Evolutionary conservation across 345 rosid genomes (phyloP).

Genomic region (Corchorus capsularis): DNA sequence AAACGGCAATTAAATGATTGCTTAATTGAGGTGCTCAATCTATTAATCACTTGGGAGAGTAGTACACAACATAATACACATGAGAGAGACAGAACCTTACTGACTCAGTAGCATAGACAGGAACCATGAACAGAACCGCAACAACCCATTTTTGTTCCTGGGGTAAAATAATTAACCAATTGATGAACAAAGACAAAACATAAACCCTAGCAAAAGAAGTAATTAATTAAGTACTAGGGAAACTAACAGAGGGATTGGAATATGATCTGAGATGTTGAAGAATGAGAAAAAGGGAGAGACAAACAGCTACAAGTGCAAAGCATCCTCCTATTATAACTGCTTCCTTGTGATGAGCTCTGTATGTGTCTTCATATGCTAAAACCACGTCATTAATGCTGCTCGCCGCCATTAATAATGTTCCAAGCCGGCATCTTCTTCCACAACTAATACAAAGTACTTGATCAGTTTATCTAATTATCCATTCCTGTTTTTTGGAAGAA

Average conservation of each 20-base stretch:
- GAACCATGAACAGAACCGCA: slow-evolving; percentile 77
- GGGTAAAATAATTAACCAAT: not conserved
- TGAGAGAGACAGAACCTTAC: slow-evolving; percentile 45
- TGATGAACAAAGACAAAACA: not conserved
- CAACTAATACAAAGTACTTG: not conserved
- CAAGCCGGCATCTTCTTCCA: not conserved
- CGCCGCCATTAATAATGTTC: not conserved
- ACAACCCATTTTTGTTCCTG: slow-evolving; percentile 97
- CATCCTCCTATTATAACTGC: slow-evolving; percentile 66
- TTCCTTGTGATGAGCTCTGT: slow-evolving; percentile 50
- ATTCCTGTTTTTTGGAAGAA: not conserved
- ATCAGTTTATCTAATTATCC: not conserved
- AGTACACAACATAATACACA: no score
- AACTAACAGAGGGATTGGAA: slow-evolving; percentile 67
- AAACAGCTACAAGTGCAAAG: slow-evolving; percentile 56
- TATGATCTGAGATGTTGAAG: slow-evolving; percentile 79
- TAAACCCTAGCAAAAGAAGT: no score
- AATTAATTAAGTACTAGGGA: no score
- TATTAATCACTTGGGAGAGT: not conserved
- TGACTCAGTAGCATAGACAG: slow-evolving; percentile 82
- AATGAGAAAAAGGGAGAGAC: slow-evolving; percentile 55
- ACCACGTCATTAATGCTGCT: not conserved
- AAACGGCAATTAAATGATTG: no score
- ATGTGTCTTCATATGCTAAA: slow-evolving; percentile 29
- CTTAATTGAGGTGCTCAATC: not conserved